Percentiles rank a stretch among this genome's conserved stretches.
Evolutionary conservation across 2,329 filamentous ascomycete genomes (phyloP).

Genomic region (Epicoccum sorghinum): DNA sequence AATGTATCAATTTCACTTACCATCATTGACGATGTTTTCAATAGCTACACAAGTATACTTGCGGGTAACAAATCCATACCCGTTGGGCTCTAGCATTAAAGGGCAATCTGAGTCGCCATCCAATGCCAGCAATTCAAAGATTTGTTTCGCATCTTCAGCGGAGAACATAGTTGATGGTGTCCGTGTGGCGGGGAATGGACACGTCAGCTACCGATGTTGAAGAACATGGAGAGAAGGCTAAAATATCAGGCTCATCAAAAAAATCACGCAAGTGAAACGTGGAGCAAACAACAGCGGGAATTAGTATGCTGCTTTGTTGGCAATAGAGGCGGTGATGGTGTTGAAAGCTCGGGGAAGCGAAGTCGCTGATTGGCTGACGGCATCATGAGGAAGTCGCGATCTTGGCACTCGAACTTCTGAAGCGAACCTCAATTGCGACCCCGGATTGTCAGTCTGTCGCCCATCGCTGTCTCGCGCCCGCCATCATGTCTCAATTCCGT

Average conservation of each 20-base stretch:
- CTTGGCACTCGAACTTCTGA: conserved; percentile 20
- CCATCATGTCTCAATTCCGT: conserved; percentile 72
- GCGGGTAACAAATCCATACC: conserved; percentile 36
- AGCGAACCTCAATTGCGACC: conserved; percentile 2
- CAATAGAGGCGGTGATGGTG: background rate
- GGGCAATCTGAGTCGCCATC: conserved; percentile 17
- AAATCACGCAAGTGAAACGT: no score
- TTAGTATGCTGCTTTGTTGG: background rate
- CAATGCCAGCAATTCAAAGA: conserved; percentile 31
- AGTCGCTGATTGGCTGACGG: conserved; percentile 17
- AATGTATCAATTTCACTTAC: conserved; percentile 1
- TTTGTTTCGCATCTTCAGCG: conserved; percentile 37
- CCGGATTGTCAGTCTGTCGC: conserved; percentile 1
- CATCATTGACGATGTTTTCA: conserved; percentile 23
- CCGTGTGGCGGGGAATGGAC: background rate
- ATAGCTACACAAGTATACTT: conserved; percentile 28
- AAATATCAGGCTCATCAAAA: no score
- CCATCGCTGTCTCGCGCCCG: conserved; percentile 22
- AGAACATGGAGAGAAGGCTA: background rate
- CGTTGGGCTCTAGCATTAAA: conserved; percentile 29
- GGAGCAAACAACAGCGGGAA: background rate
- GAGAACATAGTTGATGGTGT: conserved; percentile 39
- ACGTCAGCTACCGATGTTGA: background rate
- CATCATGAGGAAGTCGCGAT: conserved; percentile 15
- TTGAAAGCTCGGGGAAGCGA: conserved; percentile 5